Evolutionary conservation across 129 eudicot species (phyloP).

Genomic region (Flaveria ramosissima): DNA sequence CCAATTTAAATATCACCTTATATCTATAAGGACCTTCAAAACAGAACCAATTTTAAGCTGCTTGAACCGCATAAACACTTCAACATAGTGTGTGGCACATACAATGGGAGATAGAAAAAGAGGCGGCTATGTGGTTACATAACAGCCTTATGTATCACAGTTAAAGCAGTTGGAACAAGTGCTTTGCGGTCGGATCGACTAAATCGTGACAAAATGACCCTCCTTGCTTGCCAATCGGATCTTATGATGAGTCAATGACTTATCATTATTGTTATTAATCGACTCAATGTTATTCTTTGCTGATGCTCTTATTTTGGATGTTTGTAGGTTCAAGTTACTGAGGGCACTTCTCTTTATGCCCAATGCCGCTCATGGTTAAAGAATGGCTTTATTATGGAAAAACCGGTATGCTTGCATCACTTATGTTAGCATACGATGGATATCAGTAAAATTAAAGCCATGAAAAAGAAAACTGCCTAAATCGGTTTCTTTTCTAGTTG

Average conservation of each 20-base stretch:
- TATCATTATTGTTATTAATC: background rate
- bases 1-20: conserved; percentile 6
- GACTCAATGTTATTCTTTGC: background rate
- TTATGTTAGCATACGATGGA: conserved; percentile 13
- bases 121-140: background rate
- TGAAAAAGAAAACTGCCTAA: background rate
- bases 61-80: background rate
- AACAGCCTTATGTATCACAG: background rate
- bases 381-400: conserved; percentile 62
- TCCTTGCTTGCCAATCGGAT: conserved; percentile 1
- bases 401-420: conserved; percentile 45
- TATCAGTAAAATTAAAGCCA: background rate
- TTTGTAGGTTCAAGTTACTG: conserved; percentile 57
- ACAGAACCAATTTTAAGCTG: background rate
- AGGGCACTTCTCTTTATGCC: conserved; percentile 59
- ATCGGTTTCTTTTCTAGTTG: background rate
- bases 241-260: background rate
- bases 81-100: background rate
- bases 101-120: background rate
- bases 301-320: background rate
- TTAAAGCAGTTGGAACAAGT: background rate
- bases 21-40: background rate
- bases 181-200: background rate
- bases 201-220: background rate
- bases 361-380: conserved; percentile 83